These are phyloP conservation scores for Diplodia mutila DNA, from an alignment of 2,329 filamentous ascomycete genomes.

Conservation along the genomic window DNA sequence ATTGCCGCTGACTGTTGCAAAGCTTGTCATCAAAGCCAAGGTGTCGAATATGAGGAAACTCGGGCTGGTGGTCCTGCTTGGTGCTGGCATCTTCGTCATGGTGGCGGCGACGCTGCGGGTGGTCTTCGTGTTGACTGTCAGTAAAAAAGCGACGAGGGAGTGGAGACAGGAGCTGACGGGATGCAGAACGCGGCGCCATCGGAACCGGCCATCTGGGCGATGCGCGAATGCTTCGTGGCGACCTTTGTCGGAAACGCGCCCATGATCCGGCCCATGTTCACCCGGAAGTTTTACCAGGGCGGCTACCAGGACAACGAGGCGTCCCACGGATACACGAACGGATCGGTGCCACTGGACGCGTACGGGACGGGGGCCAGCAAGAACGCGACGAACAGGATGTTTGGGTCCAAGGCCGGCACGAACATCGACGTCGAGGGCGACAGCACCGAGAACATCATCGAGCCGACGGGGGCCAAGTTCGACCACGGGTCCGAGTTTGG, in stretches of 20 bases:
- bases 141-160: constrained; percentile 22
- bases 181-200: constrained; percentile 25
- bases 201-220: constrained; percentile 43
- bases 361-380: neutral
- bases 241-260: constrained; percentile 45
- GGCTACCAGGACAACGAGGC: neutral
- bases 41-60: constrained; percentile 37
- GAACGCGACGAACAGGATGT: neutral
- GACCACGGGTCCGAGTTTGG: neutral
- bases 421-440: neutral
- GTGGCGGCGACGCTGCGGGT: constrained; percentile 36
- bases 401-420: neutral
- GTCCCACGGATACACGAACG: constrained; percentile 6
- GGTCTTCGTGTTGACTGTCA: constrained; percentile 37
- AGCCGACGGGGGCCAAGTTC: neutral
- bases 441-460: constrained; percentile 9
- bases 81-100: constrained; percentile 42
- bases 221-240: constrained; percentile 45
- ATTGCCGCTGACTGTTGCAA: neutral
- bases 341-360: neutral
- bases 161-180: neutral
- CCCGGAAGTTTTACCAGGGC: constrained; percentile 27
- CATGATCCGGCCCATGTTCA: constrained; percentile 38
- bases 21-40: constrained; percentile 36
- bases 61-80: constrained; percentile 40